Evolutionary conservation across 2,329 filamentous ascomycete species (phyloP), one percentile per base, ranked within the genome.

Genomic region (Exophiala sp.): DNA sequence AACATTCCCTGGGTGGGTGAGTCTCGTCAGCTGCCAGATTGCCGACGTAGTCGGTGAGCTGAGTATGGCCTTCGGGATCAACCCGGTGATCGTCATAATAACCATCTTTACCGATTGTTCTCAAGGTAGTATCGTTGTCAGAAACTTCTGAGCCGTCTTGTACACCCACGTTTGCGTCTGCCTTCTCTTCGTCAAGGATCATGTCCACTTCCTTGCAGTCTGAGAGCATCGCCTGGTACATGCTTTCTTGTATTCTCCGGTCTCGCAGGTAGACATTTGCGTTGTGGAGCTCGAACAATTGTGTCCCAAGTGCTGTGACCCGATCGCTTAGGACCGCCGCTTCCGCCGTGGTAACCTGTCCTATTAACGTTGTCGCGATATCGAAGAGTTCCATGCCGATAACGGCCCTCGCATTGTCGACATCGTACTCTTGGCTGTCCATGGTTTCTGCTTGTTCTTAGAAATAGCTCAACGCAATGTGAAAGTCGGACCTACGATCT

Each of bases 221-320:
- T 2, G 46, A 45, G n/a, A 50, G 46, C 51, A 53, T 50, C 6
- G 51, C 51, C 42, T 34, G 42, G 16, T 50, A 50, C n/a, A 50
- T 46, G 34, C 51, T 53, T 14, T 43, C 21, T 37, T 53, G 51
- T 16, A 50, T 29, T 43, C 39, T 41, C 23, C 24, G 37, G 27
- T 43, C 37, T 16, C 37, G 10, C 35, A 19, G 42, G 9, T 14
- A n/a, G 3, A 14, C 3, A 11, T 50, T 30, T 7, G 19, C 11
- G 10, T 24, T 39, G 13, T 39, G 24, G 10, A 50, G n/a, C 27
- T 46, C 51, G 21, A 44, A 14, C 2, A 39, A 22, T 11, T 50
- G 51, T 7, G 43, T 9, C 8, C 16, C 42, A 18, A 53, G 42
- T 14, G 43, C 30, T 35, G 29, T 16, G 1, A 27, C 39, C 14